These are phyloP conservation scores for Xylaria nigripes DNA, from an alignment of 495 filamentous ascomycete genomes.

Conservation along the genomic window DNA sequence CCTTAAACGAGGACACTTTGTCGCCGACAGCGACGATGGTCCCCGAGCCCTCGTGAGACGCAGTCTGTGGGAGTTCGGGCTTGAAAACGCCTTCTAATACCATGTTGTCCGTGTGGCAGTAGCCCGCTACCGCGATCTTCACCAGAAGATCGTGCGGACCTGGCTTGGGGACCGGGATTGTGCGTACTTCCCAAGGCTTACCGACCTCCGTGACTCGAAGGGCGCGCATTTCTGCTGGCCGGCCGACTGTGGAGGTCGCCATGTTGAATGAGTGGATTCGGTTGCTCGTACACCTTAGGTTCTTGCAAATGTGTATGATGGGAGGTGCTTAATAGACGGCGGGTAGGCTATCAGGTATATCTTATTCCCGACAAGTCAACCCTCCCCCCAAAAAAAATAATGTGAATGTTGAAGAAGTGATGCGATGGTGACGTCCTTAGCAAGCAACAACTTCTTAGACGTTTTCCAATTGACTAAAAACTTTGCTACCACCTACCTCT, in stretches of 20 bases:
- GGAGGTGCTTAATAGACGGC: neutral
- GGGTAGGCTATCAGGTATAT: no score
- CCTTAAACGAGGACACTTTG: slow-evolving; percentile 30
- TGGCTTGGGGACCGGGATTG: slow-evolving; percentile 42
- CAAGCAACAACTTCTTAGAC: no score
- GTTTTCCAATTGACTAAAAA: no score
- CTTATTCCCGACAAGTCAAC: no score
- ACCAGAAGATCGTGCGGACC: slow-evolving; percentile 45
- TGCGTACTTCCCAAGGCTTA: slow-evolving; percentile 41
- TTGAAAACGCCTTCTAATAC: slow-evolving; percentile 34
- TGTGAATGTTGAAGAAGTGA: no score
- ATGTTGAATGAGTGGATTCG: neutral
- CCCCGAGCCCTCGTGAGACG: slow-evolving; percentile 52
- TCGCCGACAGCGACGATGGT: slow-evolving; percentile 44
- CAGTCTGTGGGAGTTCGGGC: slow-evolving; percentile 41
- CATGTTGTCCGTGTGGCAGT: slow-evolving; percentile 56
- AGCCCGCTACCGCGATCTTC: slow-evolving; percentile 49
- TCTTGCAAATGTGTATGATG: neutral
- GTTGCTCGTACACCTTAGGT: neutral
- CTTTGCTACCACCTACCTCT: no score
- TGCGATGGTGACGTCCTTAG: no score
- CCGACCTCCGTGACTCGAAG: slow-evolving; percentile 34
- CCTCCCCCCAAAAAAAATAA: no score
- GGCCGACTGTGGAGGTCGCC: slow-evolving; percentile 5
- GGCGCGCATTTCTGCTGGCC: slow-evolving; percentile 19